Conservation (phyloP, 495 filamentous ascomycete genomes). For the Aspergillus steynii region DNA sequence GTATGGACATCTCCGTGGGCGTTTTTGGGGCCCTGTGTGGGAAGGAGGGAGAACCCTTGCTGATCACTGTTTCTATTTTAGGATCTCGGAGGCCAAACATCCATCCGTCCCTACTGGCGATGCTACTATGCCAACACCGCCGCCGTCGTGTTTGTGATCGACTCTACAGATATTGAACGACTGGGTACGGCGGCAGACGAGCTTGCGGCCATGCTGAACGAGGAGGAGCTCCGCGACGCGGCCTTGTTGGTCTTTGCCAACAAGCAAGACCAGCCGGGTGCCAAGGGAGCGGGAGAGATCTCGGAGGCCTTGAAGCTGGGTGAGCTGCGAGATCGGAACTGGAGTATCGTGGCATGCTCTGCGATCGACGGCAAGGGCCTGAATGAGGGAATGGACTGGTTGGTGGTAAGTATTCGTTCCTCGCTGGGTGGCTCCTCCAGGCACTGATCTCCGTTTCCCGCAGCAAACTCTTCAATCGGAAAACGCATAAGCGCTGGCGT, state of each 20-base stretch:
- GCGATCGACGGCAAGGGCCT: conserved; percentile 94
- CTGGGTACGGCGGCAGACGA: conserved; percentile 90
- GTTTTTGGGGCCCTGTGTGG: not conserved
- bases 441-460: conserved; percentile 14
- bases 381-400: conserved; percentile 97
- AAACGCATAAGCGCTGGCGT: conserved; percentile 43
- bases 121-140: conserved; percentile 99
- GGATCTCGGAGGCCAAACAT: conserved; percentile 96
- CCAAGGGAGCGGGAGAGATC: conserved; percentile 95
- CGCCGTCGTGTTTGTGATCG: conserved; percentile 98
- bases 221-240: conserved; percentile 93
- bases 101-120: conserved; percentile 96
- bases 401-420: conserved; percentile 69
- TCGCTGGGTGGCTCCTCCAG: not conserved
- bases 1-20: conserved; percentile 43
- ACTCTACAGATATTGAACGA: conserved; percentile 94
- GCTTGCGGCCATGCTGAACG: conserved; percentile 90
- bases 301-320: conserved; percentile 87
- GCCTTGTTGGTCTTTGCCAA: conserved; percentile 95
- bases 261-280: conserved; percentile 97
- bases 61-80: conserved; percentile 31
- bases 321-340: conserved; percentile 92
- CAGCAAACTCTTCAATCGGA: conserved; percentile 52
- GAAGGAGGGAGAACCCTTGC: not conserved
- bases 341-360: conserved; percentile 97